Conservation (phyloP, 805 yeast genomes). For the Yarrowia hollandica region DNA sequence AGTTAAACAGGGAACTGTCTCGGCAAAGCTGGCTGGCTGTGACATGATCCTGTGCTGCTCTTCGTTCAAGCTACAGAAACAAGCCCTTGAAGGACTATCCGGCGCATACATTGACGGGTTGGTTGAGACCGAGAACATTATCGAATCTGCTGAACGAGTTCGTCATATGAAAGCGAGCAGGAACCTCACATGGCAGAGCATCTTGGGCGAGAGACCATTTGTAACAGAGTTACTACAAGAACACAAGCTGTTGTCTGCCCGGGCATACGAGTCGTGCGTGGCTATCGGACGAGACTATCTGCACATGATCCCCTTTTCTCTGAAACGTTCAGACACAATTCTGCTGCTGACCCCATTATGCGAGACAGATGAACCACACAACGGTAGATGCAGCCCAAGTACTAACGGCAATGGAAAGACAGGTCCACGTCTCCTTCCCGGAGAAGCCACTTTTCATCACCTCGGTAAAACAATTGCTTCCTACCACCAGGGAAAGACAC, state of each 20-base stretch:
- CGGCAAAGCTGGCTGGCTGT: constrained; percentile 65
- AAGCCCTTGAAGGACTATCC: constrained; percentile 51
- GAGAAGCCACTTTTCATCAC: constrained; percentile 7
- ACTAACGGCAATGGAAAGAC: neutral
- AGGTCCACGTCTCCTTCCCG: constrained; percentile 2
- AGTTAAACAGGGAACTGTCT: constrained; percentile 62
- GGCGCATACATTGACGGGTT: constrained; percentile 4
- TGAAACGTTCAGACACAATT: constrained; percentile 1
- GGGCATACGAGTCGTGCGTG: constrained; percentile 10
- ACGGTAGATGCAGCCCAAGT: neutral
- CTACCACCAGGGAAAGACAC: constrained; percentile 48
- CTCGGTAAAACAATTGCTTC: constrained; percentile 9
- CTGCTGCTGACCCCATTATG: neutral
- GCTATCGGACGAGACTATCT: constrained; percentile 12
- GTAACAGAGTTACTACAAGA: neutral
- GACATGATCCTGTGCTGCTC: constrained; percentile 65
- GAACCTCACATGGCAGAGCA: constrained; percentile 14
- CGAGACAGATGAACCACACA: neutral
- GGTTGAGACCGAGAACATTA: constrained; percentile 2
- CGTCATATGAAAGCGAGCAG: constrained; percentile 2
- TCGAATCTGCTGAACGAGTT: constrained; percentile 2
- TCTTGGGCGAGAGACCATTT: neutral
- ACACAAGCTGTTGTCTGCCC: neutral
- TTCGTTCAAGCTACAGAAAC: constrained; percentile 54
- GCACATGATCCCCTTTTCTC: constrained; percentile 1